Evolutionary conservation across 1,284 basidiomycete genomes (phyloP).

Genomic region (Ceratobasidium sp.): DNA sequence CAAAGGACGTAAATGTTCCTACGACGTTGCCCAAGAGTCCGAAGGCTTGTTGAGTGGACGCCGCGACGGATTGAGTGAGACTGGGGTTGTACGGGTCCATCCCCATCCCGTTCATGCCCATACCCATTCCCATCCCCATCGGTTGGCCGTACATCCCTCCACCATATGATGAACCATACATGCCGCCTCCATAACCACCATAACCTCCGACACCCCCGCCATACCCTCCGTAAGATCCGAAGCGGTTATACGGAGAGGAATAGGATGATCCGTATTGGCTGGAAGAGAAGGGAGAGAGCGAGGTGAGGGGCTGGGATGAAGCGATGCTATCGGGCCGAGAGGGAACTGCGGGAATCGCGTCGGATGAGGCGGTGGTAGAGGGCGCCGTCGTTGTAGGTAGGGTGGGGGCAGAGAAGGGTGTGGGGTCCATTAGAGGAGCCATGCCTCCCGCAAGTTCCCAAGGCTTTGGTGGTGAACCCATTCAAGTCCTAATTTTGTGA

Average conservation of each 20-base stretch:
- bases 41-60: constrained; percentile 93
- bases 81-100: constrained; percentile 70
- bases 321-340: constrained; percentile 63
- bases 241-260: constrained; percentile 64
- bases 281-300: constrained; percentile 55
- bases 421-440: constrained; percentile 55
- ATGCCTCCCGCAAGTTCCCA: constrained; percentile 76
- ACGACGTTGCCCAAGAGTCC: constrained; percentile 94
- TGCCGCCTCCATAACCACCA: constrained; percentile 60
- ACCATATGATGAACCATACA: constrained; percentile 60
- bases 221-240: constrained; percentile 60
- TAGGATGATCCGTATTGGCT: constrained; percentile 53
- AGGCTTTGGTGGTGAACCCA: constrained; percentile 87
- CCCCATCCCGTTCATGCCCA: constrained; percentile 57
- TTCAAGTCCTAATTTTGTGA: constrained; percentile 52
- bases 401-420: constrained; percentile 50
- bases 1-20: constrained; percentile 94
- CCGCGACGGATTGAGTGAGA: constrained; percentile 89
- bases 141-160: constrained; percentile 48
- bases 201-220: constrained; percentile 54
- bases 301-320: constrained; percentile 56
- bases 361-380: constrained; percentile 51
- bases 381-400: constrained; percentile 52
- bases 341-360: constrained; percentile 60
- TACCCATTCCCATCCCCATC: constrained; percentile 61